Evolutionary conservation across 352 stramenopile genomes (phyloP).

Genomic region (Phytophthora parvispora): DNA sequence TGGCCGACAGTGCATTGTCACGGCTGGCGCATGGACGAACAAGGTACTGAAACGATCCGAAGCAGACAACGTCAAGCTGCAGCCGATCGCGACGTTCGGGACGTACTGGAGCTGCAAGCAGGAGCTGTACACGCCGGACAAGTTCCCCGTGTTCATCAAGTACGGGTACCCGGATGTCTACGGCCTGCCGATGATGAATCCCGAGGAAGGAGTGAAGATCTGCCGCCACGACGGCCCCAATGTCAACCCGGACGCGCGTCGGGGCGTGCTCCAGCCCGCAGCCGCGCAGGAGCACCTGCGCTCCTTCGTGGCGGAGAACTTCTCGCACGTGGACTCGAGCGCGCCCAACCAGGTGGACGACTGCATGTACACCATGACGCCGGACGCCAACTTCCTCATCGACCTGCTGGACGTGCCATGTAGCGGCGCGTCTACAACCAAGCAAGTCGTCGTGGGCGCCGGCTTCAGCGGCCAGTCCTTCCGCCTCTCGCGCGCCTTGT

Average conservation of each 20-base stretch:
- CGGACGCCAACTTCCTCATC: background rate
- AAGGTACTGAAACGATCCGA: slow-evolving; percentile 35
- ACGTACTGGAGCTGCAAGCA: slow-evolving; percentile 13
- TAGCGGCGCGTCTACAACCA: too few relatives aligned
- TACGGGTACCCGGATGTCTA: slow-evolving; percentile 65
- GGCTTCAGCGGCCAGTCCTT: too few relatives aligned
- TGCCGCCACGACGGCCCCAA: slow-evolving; percentile 64
- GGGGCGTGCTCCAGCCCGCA: slow-evolving; percentile 43
- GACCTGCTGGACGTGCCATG: background rate
- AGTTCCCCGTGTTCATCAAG: slow-evolving; percentile 66
- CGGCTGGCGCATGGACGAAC: slow-evolving; percentile 2
- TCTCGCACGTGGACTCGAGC: slow-evolving; percentile 62
- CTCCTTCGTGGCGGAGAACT: slow-evolving; percentile 50
- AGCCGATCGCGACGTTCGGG: slow-evolving; percentile 72
- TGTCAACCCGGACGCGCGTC: slow-evolving; percentile 56
- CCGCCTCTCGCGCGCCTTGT: background rate
- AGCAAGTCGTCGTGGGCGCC: too few relatives aligned
- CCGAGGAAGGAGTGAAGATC: slow-evolving; percentile 75
- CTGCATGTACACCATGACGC: slow-evolving; percentile 91
- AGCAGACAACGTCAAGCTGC: slow-evolving; percentile 29
- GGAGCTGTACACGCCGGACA: background rate
- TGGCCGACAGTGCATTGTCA: background rate
- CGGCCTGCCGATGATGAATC: slow-evolving; percentile 57
- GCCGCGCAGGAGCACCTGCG: slow-evolving; percentile 34
- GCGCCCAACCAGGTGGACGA: slow-evolving; percentile 50